Conservation (phyloP, 805 yeast genomes). For the Hanseniaspora thailandica region DNA sequence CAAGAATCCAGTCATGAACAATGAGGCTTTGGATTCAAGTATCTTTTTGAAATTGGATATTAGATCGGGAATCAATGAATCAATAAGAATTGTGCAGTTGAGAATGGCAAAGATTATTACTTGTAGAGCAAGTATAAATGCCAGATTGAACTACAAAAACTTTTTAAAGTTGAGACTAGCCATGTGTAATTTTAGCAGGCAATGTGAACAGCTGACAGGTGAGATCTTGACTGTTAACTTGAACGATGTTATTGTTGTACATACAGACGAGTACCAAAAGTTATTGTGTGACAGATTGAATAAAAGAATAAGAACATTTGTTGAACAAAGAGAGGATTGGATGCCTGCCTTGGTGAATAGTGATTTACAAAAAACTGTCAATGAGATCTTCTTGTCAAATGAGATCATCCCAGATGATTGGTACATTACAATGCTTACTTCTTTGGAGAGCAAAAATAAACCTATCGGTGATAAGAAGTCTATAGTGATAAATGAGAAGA, state of each 20-base stretch:
- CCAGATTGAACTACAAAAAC: slow-evolving; percentile 43
- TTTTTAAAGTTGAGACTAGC: slow-evolving; percentile 59
- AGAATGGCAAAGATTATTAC: slow-evolving; percentile 67
- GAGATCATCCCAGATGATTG: slow-evolving; percentile 39
- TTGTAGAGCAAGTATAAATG: slow-evolving; percentile 63
- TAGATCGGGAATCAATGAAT: slow-evolving; percentile 49
- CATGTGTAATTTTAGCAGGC: slow-evolving; percentile 58
- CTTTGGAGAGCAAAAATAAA: slow-evolving; percentile 3
- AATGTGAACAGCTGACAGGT: slow-evolving; percentile 76
- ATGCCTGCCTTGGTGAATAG: slow-evolving; percentile 50
- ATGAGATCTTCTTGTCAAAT: slow-evolving; percentile 39
- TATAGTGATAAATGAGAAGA: slow-evolving; percentile 40
- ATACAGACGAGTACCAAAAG: slow-evolving; percentile 42
- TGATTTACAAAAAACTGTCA: slow-evolving; percentile 38
- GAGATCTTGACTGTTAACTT: slow-evolving; percentile 46
- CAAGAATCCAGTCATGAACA: slow-evolving; percentile 16
- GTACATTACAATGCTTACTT: slow-evolving; percentile 26
- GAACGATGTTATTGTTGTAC: slow-evolving; percentile 55
- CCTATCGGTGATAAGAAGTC: slow-evolving; percentile 30
- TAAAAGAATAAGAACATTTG: slow-evolving; percentile 23
- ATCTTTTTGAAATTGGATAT: slow-evolving; percentile 53
- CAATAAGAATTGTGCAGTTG: slow-evolving; percentile 60
- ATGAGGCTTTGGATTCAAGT: slow-evolving; percentile 25
- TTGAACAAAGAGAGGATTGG: slow-evolving; percentile 68
- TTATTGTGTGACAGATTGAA: neutral